A percentile compares a stretch with the other conserved stretches of the same genome.
These are phyloP conservation scores for Entomortierella beljakovae DNA, from an alignment of 192 early-diverging fungal genomes.

Conservation along the genomic window DNA sequence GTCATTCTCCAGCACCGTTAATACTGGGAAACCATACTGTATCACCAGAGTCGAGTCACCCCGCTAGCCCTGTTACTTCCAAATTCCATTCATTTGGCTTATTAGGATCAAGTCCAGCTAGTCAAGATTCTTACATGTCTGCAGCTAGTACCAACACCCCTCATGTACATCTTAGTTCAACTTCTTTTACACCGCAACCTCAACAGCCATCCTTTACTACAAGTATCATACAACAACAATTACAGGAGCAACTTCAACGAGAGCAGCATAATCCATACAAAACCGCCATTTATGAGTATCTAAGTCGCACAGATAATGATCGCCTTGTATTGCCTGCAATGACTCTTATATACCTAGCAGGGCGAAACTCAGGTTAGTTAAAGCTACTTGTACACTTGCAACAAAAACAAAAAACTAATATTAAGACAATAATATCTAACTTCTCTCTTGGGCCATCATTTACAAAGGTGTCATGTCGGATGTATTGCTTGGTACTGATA, in stretches of 20 bases:
- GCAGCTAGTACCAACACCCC: neutral
- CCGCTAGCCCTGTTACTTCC: constrained; percentile 46
- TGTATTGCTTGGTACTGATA: constrained; percentile 49
- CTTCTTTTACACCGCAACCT: neutral
- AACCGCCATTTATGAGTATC: constrained; percentile 42
- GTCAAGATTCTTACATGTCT: constrained; percentile 18
- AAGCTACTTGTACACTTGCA: no score
- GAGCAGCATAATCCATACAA: constrained; percentile 49
- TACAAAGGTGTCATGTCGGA: constrained; percentile 44
- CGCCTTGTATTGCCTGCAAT: constrained; percentile 47
- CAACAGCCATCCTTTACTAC: neutral
- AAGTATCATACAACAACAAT: neutral
- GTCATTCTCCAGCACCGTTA: constrained; percentile 19
- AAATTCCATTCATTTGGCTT: constrained; percentile 53
- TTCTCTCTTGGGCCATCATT: neutral
- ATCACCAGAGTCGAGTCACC: constrained; percentile 49
- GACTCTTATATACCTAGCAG: constrained; percentile 50
- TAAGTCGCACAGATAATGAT: constrained; percentile 34
- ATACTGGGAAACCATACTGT: constrained; percentile 8
- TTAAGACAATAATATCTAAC: no score
- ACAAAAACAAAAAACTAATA: neutral
- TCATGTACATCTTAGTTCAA: neutral
- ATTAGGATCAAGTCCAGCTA: constrained; percentile 32
- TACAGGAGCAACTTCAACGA: constrained; percentile 5
- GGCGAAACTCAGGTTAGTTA: constrained; percentile 42